phyloP scores from a whole-genome alignment of 225 moss, liverwort and hornwort genomes.

The Pseudisothecium myosuroides region DNA sequence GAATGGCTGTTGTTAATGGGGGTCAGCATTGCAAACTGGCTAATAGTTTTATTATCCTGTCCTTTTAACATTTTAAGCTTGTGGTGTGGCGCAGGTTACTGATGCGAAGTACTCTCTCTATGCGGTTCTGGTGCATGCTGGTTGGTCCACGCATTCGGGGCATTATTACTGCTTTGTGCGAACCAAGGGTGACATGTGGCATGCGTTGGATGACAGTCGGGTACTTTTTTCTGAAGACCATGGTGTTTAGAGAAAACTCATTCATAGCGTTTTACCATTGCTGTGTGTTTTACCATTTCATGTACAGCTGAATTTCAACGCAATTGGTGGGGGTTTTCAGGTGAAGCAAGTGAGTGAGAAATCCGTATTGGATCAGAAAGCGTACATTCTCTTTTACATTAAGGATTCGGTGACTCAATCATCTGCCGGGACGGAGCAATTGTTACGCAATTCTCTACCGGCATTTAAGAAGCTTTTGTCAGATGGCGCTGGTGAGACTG shows the following conservation, averaged over 20 bases:
- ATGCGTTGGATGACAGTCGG: slow-evolving; percentile 91
- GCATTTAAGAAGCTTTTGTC: slow-evolving; percentile 43
- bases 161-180: slow-evolving; percentile 95
- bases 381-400: slow-evolving; percentile 92
- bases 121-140: slow-evolving; percentile 87
- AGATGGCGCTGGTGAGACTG: slow-evolving; percentile 46
- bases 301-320: background rate
- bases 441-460: slow-evolving; percentile 20
- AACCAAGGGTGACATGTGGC: slow-evolving; percentile 90
- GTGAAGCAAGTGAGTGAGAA: slow-evolving; percentile 89
- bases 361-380: slow-evolving; percentile 86
- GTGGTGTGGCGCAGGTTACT: slow-evolving; percentile 32
- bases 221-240: slow-evolving; percentile 9
- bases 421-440: slow-evolving; percentile 8
- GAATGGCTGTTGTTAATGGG: background rate
- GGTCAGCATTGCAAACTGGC: background rate
- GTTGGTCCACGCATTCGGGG: slow-evolving; percentile 94
- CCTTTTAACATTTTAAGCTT: background rate
- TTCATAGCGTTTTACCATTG: background rate
- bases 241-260: background rate
- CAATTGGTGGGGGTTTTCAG: slow-evolving; percentile 17
- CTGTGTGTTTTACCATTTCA: background rate
- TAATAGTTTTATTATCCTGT: too few relatives aligned
- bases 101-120: slow-evolving; percentile 74
- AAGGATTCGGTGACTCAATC: slow-evolving; percentile 41